Base-by-base conservation (phyloP, 1,284 basidiomycete species). In the Heterobasidion parviporum region DNA sequence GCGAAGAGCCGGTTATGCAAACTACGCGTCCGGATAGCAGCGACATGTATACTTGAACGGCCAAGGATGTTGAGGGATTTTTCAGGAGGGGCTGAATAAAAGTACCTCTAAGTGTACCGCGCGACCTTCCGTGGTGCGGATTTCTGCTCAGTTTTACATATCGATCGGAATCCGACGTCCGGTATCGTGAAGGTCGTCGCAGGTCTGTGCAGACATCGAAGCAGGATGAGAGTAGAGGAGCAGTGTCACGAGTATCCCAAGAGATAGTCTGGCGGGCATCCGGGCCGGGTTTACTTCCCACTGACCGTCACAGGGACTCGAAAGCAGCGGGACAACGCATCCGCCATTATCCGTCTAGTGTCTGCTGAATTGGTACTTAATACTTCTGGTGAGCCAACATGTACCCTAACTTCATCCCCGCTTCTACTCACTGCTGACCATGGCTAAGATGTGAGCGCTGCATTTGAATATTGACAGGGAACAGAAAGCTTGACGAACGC, bases 1-100 rank as follows among this genome's bases (percentile, higher is more conserved):
- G 76, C n/a, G 85, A 87, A 16, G 85, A 77, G 35, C 89, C 89
- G 12, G 88, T 91, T 62, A 91, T 84, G 58, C 81, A 81, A 16
- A 89, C 82, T 33, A 88, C 70, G 65, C 89, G 89, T 64, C 77
- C 74, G 12, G 72, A 66, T 12, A 87, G 78, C 32, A 88, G 72
- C 54, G 72, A 65, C 75, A 80, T 80, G 34, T 50, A 26, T 58
- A 55, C 52, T 20, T 46, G 14, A 26, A 26, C 26, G 26, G 4
- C 5, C 4, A 26, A 26, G 26, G 26, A 26, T 6, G 26, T 6
- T 26, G 26, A 26, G 26, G 4, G 26, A 26, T 26, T 4, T 26
- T 26, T 26, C 26, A 26, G 26, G 26, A 26, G 26, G 26, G 26
- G 26, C 26, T 26, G 26, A 26, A 26, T 26, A 26, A 26, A 26